Percentiles rank a stretch among this genome's conserved stretches.
Evolutionary conservation across 2,329 filamentous ascomycete genomes (phyloP).

Genomic region (Aspergillus phoenicis): DNA sequence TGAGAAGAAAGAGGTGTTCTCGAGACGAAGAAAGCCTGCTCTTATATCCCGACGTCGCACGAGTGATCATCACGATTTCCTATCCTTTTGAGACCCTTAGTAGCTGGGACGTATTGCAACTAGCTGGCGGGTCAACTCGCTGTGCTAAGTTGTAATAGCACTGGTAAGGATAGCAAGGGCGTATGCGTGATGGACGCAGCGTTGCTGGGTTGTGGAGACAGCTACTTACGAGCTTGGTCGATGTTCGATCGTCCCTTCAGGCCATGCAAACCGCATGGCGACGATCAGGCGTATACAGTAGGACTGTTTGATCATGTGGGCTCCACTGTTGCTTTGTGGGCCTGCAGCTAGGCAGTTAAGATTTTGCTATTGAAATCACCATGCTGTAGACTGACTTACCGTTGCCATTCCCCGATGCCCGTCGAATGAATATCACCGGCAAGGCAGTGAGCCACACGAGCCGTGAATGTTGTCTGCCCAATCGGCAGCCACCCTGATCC

Average conservation of each 20-base stretch:
- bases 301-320: background rate
- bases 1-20: constrained; percentile 2
- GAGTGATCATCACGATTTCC: constrained; percentile 4
- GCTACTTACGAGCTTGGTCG: background rate
- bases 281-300: constrained; percentile 2
- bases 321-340: background rate
- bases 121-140: constrained; percentile 9
- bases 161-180: background rate
- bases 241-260: background rate
- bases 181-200: constrained; percentile 3
- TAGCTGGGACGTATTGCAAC: background rate
- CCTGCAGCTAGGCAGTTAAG: background rate
- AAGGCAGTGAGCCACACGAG: background rate
- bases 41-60: constrained; percentile 16
- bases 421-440: constrained; percentile 3
- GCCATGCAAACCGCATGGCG: background rate
- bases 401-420: background rate
- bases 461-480: background rate
- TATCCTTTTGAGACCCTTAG: background rate
- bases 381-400: background rate
- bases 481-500: background rate
- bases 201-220: constrained; percentile 13
- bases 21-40: background rate
- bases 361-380: background rate
- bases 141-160: background rate